A percentile compares a stretch with the other conserved stretches of the same genome.
Evolutionary conservation across 2,329 filamentous ascomycete genomes (phyloP).

Genomic region (Stagonosporopsis cucurbitacearum): DNA sequence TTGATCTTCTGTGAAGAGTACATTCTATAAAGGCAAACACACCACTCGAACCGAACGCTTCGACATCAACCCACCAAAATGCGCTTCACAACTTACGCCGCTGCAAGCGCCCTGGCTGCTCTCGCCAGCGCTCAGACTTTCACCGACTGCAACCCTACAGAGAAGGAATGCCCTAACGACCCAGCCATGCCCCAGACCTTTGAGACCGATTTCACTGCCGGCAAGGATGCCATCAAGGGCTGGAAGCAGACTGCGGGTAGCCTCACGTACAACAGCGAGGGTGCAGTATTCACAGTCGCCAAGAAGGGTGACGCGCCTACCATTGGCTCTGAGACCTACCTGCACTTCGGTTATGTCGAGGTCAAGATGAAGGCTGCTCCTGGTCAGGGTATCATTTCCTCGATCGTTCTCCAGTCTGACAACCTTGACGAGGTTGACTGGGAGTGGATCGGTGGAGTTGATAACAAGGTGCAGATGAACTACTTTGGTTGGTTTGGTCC

Average conservation of each 20-base stretch:
- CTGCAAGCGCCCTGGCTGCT: conserved; percentile 41
- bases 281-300: conserved; percentile 59
- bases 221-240: conserved; percentile 46
- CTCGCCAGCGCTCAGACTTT: conserved; percentile 53
- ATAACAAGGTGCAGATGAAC: conserved; percentile 70
- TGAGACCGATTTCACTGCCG: conserved; percentile 54
- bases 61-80: conserved; percentile 27
- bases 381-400: conserved; percentile 78
- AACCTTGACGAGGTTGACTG: conserved; percentile 89
- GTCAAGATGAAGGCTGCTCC: conserved; percentile 77
- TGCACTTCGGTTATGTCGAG: conserved; percentile 84
- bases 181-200: conserved; percentile 51
- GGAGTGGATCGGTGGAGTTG: conserved; percentile 76
- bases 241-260: conserved; percentile 49
- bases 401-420: conserved; percentile 83
- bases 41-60: neutral
- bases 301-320: conserved; percentile 64
- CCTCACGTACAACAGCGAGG: conserved; percentile 54
- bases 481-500: neutral
- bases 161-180: conserved; percentile 54
- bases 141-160: conserved; percentile 53
- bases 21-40: conserved; percentile 20
- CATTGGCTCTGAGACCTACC: conserved; percentile 79
- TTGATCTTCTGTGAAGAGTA: conserved; percentile 43
- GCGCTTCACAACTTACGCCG: conserved; percentile 39